These are phyloP conservation scores for Chlorella ohadii DNA, from an alignment of 139 green algal species.

Conservation along the genomic window DNA sequence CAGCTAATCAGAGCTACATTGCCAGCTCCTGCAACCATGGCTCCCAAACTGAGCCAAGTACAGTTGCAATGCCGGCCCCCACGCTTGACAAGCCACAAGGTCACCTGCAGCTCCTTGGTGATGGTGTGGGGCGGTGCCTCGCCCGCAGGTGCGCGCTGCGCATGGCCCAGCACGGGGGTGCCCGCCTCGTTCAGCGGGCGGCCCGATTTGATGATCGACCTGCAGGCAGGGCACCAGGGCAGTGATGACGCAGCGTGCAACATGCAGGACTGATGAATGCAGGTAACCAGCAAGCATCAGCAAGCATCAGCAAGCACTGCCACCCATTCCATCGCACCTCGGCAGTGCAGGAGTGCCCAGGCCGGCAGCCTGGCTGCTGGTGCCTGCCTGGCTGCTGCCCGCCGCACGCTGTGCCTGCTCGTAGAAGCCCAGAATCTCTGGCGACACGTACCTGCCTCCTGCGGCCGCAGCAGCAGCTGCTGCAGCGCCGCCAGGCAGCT, in stretches of 20 bases:
- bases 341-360: not conserved
- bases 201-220: constrained; percentile 36
- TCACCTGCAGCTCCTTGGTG: constrained; percentile 37
- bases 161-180: constrained; percentile 34
- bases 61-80: too few relatives aligned
- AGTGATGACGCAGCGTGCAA: too few relatives aligned
- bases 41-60: too few relatives aligned
- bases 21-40: too few relatives aligned
- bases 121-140: constrained; percentile 1
- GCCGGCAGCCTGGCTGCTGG: not conserved
- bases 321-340: not conserved
- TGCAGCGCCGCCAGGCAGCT: not conserved
- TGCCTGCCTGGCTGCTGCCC: not conserved
- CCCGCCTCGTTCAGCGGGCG: constrained; percentile 8
- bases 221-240: not conserved
- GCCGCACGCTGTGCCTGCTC: constrained; percentile 20
- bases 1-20: too few relatives aligned
- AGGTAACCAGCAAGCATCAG: too few relatives aligned
- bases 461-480: not conserved
- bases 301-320: too few relatives aligned
- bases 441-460: not conserved
- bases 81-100: too few relatives aligned
- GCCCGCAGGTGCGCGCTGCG: constrained; percentile 24
- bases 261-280: too few relatives aligned
- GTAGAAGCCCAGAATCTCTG: constrained; percentile 35